These are phyloP conservation scores for Serendipita sp. DNA, from an alignment of 768 basidiomycete species.

Conservation along the genomic window DNA sequence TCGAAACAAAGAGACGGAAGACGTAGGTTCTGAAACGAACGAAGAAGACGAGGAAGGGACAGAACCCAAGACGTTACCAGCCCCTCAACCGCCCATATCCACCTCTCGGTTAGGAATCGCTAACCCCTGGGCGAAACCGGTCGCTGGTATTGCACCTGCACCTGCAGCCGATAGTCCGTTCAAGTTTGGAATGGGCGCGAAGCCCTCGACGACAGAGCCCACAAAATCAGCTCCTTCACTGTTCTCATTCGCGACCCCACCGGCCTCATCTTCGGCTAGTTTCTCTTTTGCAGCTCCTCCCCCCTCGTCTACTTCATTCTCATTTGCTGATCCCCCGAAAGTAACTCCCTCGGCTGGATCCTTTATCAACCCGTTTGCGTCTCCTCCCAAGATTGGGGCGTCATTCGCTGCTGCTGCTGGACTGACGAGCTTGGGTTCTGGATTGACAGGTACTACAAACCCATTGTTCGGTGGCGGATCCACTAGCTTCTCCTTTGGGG, in stretches of 20 bases:
- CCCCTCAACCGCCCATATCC: neutral
- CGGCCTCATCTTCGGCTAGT: neutral
- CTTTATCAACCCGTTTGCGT: neutral
- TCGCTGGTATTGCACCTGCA: neutral
- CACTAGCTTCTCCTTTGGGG: neutral
- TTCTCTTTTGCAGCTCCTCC: conserved; percentile 4
- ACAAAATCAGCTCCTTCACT: neutral
- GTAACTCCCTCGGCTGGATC: neutral
- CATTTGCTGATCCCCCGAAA: neutral
- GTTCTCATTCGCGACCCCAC: neutral
- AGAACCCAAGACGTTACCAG: neutral
- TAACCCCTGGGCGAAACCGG: neutral
- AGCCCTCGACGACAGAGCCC: neutral
- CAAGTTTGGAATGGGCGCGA: conserved; percentile 2
- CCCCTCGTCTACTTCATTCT: neutral
- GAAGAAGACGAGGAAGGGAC: neutral
- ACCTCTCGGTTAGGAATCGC: neutral
- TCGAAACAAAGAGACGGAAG: neutral
- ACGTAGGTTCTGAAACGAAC: neutral
- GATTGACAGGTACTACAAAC: neutral
- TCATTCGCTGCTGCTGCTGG: neutral
- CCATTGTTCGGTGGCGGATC: too few relatives aligned
- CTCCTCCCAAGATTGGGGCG: neutral
- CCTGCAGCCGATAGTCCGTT: neutral
- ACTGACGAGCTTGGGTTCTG: neutral